Percentiles rank a stretch among this genome's conserved stretches.
Conservation (phyloP, 768 basidiomycete species). For the Lentinula lateritia region DNA sequence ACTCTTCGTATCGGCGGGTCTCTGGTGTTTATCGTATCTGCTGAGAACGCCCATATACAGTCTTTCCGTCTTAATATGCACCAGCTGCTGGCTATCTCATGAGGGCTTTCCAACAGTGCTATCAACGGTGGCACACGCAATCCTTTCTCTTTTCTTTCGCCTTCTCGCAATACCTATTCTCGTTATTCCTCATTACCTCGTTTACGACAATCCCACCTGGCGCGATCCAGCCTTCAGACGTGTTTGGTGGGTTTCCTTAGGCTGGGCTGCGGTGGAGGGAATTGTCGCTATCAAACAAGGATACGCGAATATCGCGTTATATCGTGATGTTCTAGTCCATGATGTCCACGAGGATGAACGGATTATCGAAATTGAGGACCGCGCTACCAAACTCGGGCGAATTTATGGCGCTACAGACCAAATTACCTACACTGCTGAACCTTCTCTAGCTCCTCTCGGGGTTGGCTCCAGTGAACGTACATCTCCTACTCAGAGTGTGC, state of each 20-base stretch:
- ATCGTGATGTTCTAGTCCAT: conserved; percentile 61
- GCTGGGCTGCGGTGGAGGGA: conserved; percentile 70
- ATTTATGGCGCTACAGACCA: not conserved
- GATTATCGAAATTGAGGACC: not conserved
- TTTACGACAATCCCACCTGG: conserved; percentile 43
- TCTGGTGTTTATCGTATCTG: conserved; percentile 57
- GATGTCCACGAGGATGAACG: conserved; percentile 6
- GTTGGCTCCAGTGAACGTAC: not conserved
- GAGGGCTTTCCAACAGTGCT: conserved; percentile 27
- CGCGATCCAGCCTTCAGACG: conserved; percentile 52
- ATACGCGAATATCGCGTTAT: conserved; percentile 61
- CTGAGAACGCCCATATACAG: conserved; percentile 44
- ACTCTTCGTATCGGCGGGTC: conserved; percentile 49
- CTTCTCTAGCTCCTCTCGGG: not conserved
- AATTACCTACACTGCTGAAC: not conserved
- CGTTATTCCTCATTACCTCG: conserved; percentile 33
- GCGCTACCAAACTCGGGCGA: not conserved
- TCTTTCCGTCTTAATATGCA: conserved; percentile 24
- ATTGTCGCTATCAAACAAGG: conserved; percentile 62
- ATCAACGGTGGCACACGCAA: conserved; percentile 40
- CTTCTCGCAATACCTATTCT: conserved; percentile 50
- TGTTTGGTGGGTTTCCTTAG: conserved; percentile 76
- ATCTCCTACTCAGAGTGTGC: not conserved
- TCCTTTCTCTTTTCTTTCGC: conserved; percentile 49
- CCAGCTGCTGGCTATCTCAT: conserved; percentile 21